Percentiles rank a stretch among this genome's conserved stretches.
phyloP scores from a whole-genome alignment of 2,329 filamentous ascomycete genomes.

The Cladosporium cucumerinum region DNA sequence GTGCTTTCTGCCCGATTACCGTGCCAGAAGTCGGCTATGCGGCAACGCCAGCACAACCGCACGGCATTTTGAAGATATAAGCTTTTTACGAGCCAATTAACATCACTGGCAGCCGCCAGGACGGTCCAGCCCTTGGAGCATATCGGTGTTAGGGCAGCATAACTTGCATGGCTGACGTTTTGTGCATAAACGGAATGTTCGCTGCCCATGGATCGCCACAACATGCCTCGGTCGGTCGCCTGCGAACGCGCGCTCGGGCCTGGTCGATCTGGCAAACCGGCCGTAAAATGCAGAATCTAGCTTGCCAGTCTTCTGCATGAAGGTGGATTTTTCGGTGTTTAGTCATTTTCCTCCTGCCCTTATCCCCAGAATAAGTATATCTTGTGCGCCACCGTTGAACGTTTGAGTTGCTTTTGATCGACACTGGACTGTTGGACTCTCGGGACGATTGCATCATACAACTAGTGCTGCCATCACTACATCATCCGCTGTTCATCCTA shows the following conservation, averaged over 20 bases:
- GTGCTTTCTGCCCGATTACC: constrained; percentile 1
- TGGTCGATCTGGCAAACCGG: constrained; percentile 1
- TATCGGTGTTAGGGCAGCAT: constrained; percentile 4
- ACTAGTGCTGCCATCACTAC: not conserved
- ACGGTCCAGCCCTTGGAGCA: not conserved
- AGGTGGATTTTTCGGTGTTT: constrained; percentile 11
- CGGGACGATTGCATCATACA: constrained; percentile 15
- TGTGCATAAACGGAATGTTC: constrained; percentile 3
- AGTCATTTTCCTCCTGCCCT: not conserved
- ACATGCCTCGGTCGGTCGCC: constrained; percentile 13
- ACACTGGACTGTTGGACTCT: constrained; percentile 7
- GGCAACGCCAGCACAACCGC: not conserved
- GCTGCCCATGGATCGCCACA: constrained; percentile 6
- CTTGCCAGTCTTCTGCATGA: not conserved
- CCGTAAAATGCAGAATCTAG: constrained; percentile 11
- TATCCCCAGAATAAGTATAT: constrained; percentile 11
- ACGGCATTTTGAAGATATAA: not conserved
- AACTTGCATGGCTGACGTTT: not conserved
- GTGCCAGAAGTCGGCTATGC: constrained; percentile 2
- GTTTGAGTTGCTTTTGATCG: constrained; percentile 8
- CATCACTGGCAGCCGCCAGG: not conserved
- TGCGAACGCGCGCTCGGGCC: constrained; percentile 3
- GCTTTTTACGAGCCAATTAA: constrained; percentile 3
- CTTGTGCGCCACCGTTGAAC: not conserved
- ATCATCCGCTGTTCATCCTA: not conserved